Evolutionary conservation across 371 early-diverging fungal species (phyloP), one percentile per base, ranked within the genome.

Genomic region (Mucor piriformis): DNA sequence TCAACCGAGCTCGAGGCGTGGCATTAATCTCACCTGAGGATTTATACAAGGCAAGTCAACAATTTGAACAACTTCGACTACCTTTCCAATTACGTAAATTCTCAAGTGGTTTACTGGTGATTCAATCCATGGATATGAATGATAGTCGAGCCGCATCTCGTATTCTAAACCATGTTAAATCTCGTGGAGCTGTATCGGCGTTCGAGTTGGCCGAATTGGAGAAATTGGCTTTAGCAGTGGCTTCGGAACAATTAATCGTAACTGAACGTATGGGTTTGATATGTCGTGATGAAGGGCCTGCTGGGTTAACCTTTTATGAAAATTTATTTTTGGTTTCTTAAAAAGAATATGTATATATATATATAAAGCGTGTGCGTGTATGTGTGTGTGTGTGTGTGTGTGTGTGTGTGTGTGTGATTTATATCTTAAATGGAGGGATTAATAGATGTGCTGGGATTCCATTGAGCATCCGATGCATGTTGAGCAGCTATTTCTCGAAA

Each of bases 1-100:
- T 92, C 65, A 96, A 96, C 69, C 87, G 95, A 6, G 95, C 95
- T 2, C 86, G 96, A 38, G 94, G 95, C 20, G 88, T 84, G 54
- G 91, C 91, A 13, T 76, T 94, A 13, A 87, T 95, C 24, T 95
- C 94, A 0, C 96, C 96, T 1, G 85, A 90, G 35, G 96, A 95
- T 79, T 76, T 94, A 21, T 84, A 84, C 51, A 88, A 86, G 52
- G 89, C 93, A 20, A 86, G 88, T 56, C 70, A 71, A 16, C 76
- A 81, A 60, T 92, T 93, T 61, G 83, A 82, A 58, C 53, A 59
- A 2, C 67, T 93, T 37, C 60, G 81, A 15, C 74, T 95, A 35
- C 92, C 93, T 1, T 83, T 91, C 49, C 80, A 88, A 18, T 50
- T 94, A 59, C 82, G 92, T 23, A 76, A 77, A 63, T 93, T 92